Evolutionary conservation across 2,329 filamentous ascomycete genomes (phyloP).

Genomic region (Teratosphaeria destructans): DNA sequence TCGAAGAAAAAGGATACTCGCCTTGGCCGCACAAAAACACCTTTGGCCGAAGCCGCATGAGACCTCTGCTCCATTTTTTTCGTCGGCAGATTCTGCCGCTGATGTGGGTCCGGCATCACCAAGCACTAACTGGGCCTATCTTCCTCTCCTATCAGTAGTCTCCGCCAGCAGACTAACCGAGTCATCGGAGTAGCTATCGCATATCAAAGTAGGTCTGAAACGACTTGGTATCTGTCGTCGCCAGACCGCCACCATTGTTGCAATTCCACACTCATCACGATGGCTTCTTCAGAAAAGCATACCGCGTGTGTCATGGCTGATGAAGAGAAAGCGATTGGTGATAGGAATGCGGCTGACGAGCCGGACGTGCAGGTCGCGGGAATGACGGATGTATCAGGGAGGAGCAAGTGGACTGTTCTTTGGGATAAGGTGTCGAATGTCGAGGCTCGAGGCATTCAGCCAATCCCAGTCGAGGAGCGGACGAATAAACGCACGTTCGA

Average conservation of each 20-base stretch:
- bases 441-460: constrained; percentile 36
- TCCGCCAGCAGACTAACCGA: background rate
- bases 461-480: constrained; percentile 45
- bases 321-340: background rate
- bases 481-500: constrained; percentile 45
- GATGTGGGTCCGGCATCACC: background rate
- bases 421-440: background rate
- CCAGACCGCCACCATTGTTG: background rate
- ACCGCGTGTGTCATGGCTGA: background rate
- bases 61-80: background rate
- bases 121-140: background rate
- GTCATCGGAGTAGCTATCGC: background rate
- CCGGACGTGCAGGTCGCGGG: background rate
- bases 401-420: background rate
- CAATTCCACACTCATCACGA: background rate
- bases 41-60: background rate
- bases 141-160: background rate
- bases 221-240: background rate
- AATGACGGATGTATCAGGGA: background rate
- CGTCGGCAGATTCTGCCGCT: background rate
- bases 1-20: background rate
- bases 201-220: background rate
- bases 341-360: background rate
- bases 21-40: background rate
- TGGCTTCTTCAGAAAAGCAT: background rate